Base-by-base conservation (phyloP, 495 filamentous ascomycete genomes). In the Melanomma pulvis-pyrius region DNA sequence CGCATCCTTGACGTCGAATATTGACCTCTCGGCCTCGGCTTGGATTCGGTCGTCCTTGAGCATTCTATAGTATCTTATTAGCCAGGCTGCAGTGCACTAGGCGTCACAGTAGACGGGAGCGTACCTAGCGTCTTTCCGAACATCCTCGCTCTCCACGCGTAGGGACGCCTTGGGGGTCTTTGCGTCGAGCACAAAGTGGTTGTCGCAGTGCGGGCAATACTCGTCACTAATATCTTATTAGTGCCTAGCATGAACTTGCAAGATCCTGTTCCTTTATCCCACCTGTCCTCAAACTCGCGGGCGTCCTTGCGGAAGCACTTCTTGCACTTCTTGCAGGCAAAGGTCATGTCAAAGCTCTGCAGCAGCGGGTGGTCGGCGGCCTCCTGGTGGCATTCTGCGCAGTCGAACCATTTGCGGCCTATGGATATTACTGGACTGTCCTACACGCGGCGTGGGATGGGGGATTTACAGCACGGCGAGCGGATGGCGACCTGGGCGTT, bases 131-230 rank as follows among this genome's bases (percentile, higher is more conserved):
- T 98, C 90, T 68, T 89, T 82, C 26, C 94, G 83, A 2, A 85
- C 89, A 79, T 98, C 94, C 47, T 93, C 93, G 41, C 94, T 90
- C 76, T 98, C 94, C 28, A 98, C 83, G 58, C 91, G 82, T 56
- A 98, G 76, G 34, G 87, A 81, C 9, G 92, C 82, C 77, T 92
- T 90, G 11, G 94, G 90, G 22, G 88, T 90, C 61, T 88, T 74
- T 25, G 94, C 94, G 19, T 97, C 93, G 62, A 98, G 78, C 24
- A 98, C 89, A 74, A 92, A 98, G 78, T 98, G 94, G 77, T 98
- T 98, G 76, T 98, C 94, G 82, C 94, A 98, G 79, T 97, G 90
- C n/a, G 94, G 96, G 80, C 94, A 98, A 81, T 96, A 98, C 78
- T 98, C 96, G 81, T 98, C 96, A 75, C 91, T 91, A 30, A 4